Conservation (phyloP, 768 basidiomycete species). For the Cantharellus anzutake region DNA sequence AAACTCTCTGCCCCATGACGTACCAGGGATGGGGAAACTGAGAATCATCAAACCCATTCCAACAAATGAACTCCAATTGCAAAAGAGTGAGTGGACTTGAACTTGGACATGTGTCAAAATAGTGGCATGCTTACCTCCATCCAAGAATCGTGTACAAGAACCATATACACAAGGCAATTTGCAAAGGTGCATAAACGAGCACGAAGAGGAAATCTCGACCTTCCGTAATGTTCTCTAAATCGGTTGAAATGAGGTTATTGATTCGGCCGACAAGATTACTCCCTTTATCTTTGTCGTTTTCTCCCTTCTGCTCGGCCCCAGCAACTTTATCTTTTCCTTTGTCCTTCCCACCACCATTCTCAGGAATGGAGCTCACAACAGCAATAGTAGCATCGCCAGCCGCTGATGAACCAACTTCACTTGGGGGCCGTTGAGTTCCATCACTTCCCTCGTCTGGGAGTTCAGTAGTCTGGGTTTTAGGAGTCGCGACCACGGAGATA, state of each 20-base stretch:
- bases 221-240: conserved; percentile 26
- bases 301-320: neutral
- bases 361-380: conserved; percentile 12
- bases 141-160: conserved; percentile 30
- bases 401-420: neutral
- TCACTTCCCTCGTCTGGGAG: conserved; percentile 4
- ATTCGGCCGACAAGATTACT: conserved; percentile 51
- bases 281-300: conserved; percentile 5
- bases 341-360: conserved; percentile 13
- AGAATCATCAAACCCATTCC: conserved; percentile 35
- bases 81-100: neutral
- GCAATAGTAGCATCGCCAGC: conserved; percentile 9
- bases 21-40: conserved; percentile 38
- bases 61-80: conserved; percentile 28
- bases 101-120: neutral
- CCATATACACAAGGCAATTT: conserved; percentile 21
- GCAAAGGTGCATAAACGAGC: conserved; percentile 22
- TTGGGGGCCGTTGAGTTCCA: conserved; percentile 4
- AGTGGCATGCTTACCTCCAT: conserved; percentile 23
- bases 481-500: neutral
- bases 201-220: conserved; percentile 21
- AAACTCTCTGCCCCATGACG: neutral
- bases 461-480: neutral
- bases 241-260: conserved; percentile 57
- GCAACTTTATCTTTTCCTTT: neutral